Percentiles rank a stretch among this genome's conserved stretches.
phyloP scores from a whole-genome alignment of 257 asterid species.

The Coffea eugenioides region DNA sequence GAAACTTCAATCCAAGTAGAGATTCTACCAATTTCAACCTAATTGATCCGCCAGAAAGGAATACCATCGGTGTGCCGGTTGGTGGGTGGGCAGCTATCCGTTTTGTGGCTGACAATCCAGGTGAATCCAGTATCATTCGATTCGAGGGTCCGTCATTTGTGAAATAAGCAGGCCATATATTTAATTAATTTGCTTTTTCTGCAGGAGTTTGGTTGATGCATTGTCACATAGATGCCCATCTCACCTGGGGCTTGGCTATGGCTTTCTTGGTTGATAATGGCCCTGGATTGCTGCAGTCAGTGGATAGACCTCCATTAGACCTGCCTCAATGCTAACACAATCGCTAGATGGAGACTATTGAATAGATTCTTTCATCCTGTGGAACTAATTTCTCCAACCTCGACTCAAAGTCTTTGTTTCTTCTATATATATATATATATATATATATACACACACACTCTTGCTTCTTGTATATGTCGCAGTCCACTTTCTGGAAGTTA shows the following conservation, averaged over 20 bases:
- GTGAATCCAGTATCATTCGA: slow-evolving; percentile 10
- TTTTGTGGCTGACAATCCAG: slow-evolving; percentile 69
- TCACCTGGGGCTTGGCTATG: slow-evolving; percentile 59
- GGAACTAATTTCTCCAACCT: neutral
- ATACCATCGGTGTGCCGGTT: slow-evolving; percentile 63
- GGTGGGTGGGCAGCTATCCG: slow-evolving; percentile 78
- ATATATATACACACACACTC: neutral
- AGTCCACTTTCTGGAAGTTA: neutral
- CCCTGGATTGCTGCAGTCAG: slow-evolving; percentile 37
- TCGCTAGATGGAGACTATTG: neutral
- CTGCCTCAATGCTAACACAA: slow-evolving; percentile 46
- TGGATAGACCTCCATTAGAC: slow-evolving; percentile 55
- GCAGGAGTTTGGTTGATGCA: slow-evolving; percentile 70
- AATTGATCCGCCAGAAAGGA: slow-evolving; percentile 58
- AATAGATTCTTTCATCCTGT: neutral
- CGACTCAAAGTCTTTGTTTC: neutral
- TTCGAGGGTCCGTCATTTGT: too few relatives aligned
- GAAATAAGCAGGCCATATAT: neutral
- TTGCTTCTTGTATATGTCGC: neutral
- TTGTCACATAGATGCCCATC: slow-evolving; percentile 73
- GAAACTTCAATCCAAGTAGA: slow-evolving; percentile 44
- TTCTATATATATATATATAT: neutral
- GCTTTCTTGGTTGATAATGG: slow-evolving; percentile 63
- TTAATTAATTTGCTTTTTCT: neutral
- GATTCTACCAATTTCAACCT: slow-evolving; percentile 54